A percentile compares a stretch with the other conserved stretches of the same genome.
phyloP scores from a whole-genome alignment of 441 rosid genomes.

The Jatropha podagrica region DNA sequence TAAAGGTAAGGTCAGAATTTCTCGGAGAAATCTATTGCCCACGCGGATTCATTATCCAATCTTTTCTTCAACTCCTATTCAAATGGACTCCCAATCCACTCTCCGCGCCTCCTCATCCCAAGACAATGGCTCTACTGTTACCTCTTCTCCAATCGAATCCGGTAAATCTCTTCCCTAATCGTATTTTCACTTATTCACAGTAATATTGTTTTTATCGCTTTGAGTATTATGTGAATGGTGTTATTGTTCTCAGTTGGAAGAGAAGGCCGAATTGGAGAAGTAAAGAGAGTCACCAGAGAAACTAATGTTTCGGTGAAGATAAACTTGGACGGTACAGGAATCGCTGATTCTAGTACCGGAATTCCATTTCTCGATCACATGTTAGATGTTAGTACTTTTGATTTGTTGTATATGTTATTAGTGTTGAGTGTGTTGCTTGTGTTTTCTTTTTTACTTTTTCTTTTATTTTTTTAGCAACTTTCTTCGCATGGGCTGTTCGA shows the following conservation, averaged over 20 bases:
- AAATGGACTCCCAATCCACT: slow-evolving; percentile 34
- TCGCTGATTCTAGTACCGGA: slow-evolving; percentile 62
- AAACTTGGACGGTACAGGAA: slow-evolving; percentile 78
- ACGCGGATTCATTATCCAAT: neutral
- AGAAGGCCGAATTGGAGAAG: slow-evolving; percentile 64
- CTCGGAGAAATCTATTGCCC: slow-evolving; percentile 9
- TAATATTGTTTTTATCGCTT: neutral
- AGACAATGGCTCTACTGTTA: slow-evolving; percentile 34
- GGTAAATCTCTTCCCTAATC: slow-evolving; percentile 6
- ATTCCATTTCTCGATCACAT: slow-evolving; percentile 94
- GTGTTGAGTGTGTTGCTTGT: neutral
- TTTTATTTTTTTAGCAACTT: slow-evolving; percentile 58
- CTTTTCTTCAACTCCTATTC: slow-evolving; percentile 20
- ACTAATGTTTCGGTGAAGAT: slow-evolving; percentile 81
- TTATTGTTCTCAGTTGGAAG: slow-evolving; percentile 11
- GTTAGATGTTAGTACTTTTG: slow-evolving; percentile 57
- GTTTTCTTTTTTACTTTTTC: neutral
- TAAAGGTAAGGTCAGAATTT: slow-evolving; percentile 13
- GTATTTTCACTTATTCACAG: neutral
- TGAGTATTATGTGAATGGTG: neutral
- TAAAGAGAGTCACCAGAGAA: slow-evolving; percentile 82
- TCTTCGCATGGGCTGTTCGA: slow-evolving; percentile 92
- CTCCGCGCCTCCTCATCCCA: slow-evolving; percentile 33
- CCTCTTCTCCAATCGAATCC: slow-evolving; percentile 16
- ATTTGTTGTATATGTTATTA: neutral